phyloP scores from a whole-genome alignment of 2,329 filamentous ascomycete species.

The Eutypella sp. region DNA sequence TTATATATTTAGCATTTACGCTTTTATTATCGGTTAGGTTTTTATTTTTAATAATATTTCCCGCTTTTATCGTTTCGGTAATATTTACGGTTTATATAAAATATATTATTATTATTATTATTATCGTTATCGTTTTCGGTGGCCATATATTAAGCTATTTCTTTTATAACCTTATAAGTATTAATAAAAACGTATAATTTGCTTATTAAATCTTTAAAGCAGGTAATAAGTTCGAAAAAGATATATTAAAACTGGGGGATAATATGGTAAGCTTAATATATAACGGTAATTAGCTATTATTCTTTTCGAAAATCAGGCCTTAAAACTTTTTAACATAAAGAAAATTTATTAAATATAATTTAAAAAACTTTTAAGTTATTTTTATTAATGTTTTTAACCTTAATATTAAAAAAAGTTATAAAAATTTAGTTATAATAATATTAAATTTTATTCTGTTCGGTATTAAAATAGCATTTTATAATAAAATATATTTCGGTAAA shows the following conservation, averaged over 20 bases:
- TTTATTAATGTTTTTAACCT: not conserved
- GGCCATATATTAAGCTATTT: not conserved
- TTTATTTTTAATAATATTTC: not conserved
- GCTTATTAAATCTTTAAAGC: conserved; percentile 1
- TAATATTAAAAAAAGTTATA: not conserved
- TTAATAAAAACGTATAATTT: conserved; percentile 1
- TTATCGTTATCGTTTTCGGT: not conserved
- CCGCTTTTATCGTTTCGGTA: not conserved
- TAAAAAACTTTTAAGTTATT: not conserved
- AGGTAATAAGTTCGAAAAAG: not conserved
- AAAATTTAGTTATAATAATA: not conserved
- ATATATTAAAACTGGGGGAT: too few relatives aligned
- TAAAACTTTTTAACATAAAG: not conserved
- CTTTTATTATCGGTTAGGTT: not conserved
- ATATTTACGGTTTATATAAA: conserved; percentile 2
- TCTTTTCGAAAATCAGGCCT: not conserved
- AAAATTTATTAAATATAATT: not conserved
- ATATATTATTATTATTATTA: not conserved
- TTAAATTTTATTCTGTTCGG: too few relatives aligned
- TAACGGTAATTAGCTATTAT: not conserved
- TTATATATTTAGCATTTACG: not conserved
- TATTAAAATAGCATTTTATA: not conserved
- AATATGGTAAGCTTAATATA: not conserved
- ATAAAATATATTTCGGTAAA: not conserved
- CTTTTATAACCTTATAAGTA: not conserved